Evolutionary conservation across 768 basidiomycete species (phyloP), one percentile per base, ranked within the genome.

Genomic region (Lactarius vividus): DNA sequence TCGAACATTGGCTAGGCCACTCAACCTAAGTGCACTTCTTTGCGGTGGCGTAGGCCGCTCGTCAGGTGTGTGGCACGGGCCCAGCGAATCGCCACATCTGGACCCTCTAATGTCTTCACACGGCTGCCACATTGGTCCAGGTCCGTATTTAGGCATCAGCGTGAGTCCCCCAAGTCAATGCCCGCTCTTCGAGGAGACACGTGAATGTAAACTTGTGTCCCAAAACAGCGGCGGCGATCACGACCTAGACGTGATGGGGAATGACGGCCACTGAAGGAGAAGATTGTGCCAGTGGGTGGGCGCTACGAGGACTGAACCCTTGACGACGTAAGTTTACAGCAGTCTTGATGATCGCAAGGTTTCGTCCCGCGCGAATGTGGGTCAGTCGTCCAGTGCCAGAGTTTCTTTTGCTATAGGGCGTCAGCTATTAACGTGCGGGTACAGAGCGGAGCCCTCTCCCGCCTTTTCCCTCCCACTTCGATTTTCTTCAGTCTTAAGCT

Each of bases 91-190:
- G 16, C 16, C 29, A 37, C 29, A 52, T 49, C 23, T 33, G 33
- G 20, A 16, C 31, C 33, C 59, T 37, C 9, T 11, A 31, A 33
- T 33, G 53, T 18, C 53, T 4, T 31, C 20, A 46, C 59, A 37
- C 23, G 46, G 20, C n/a, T 16, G 23, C n/a, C n/a, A 10, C 49
- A 5, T 52, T 26, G 49, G 4, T n/a, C 23, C 59, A 52, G 10
- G 59, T 35, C 44, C 31, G 46, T 49, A 46, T 60, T 60, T n/a
- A 8, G 44, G n/a, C 42, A n/a, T 49, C n/a, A 10, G 59, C 23
- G 16, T 8, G n/a, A 26, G 46, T 23, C 7, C 49, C 49, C 26
- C 16, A 35, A n/a, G 23, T 33, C 31, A 35, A 49, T 33, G 29
- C 33, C n/a, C 29, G 23, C 29, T n/a, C 46, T 52, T 49, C 7